Percentiles rank a stretch among this genome's conserved stretches.
Evolutionary conservation across 2,329 filamentous ascomycete genomes (phyloP).

Genomic region (Microcera coccophila): DNA sequence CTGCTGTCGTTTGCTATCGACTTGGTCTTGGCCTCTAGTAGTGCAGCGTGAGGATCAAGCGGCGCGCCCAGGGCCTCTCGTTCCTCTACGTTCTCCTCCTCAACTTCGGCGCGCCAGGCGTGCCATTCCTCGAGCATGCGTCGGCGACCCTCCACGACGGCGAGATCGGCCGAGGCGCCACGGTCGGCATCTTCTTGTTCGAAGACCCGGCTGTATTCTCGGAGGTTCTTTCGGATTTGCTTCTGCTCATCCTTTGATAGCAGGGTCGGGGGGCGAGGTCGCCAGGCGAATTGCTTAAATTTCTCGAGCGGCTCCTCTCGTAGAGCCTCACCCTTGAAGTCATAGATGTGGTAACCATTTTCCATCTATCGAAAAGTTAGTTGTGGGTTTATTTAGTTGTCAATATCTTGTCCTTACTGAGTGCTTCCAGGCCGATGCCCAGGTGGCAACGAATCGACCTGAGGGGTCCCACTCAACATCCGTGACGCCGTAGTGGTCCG

Average conservation of each 20-base stretch:
- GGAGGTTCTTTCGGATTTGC: constrained; percentile 94
- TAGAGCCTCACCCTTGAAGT: constrained; percentile 86
- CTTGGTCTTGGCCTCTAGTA: constrained; percentile 54
- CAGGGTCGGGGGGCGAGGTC: constrained; percentile 84
- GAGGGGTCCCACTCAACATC: constrained; percentile 98
- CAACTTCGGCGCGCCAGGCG: constrained; percentile 72
- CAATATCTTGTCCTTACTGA: constrained; percentile 58
- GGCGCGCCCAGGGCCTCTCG: constrained; percentile 64
- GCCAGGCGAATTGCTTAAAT: constrained; percentile 97
- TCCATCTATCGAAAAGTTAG: constrained; percentile 68
- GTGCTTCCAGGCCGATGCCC: constrained; percentile 94
- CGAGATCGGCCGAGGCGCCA: constrained; percentile 88
- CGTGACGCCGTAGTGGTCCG: constrained; percentile 95
- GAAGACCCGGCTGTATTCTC: constrained; percentile 91
- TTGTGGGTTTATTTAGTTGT: constrained; percentile 5
- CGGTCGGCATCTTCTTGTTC: constrained; percentile 93
- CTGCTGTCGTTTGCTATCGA: constrained; percentile 51
- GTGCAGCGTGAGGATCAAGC: constrained; percentile 58
- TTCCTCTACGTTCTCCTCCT: constrained; percentile 69
- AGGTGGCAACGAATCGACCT: constrained; percentile 88
- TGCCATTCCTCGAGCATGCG: constrained; percentile 83
- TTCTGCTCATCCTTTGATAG: constrained; percentile 97
- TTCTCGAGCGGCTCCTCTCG: constrained; percentile 91
- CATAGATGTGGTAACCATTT: constrained; percentile 97
- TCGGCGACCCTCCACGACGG: constrained; percentile 84